Evolutionary conservation across 306 rosid genomes (phyloP).

Genomic region (Amphicarpaea edgeworthii): DNA sequence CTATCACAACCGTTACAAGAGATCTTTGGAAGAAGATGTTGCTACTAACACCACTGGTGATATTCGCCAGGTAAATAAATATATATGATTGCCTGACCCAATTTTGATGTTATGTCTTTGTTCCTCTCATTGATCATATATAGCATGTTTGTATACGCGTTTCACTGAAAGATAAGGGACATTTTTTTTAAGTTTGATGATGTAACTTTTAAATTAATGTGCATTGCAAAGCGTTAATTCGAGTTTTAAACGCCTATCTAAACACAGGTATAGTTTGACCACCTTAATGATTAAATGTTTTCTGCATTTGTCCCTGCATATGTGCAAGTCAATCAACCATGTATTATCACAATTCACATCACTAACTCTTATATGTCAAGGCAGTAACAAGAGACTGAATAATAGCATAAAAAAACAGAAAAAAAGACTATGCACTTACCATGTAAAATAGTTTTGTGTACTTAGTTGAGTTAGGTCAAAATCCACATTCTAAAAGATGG

Average conservation of each 20-base stretch:
- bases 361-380: background rate
- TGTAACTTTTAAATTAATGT: too few relatives aligned
- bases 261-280: background rate
- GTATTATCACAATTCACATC: background rate
- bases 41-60: constrained; percentile 70
- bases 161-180: too few relatives aligned
- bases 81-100: background rate
- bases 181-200: too few relatives aligned
- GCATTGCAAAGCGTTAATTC: too few relatives aligned
- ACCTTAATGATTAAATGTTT: background rate
- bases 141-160: too few relatives aligned
- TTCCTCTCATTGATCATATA: background rate
- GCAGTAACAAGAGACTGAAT: background rate
- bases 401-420: too few relatives aligned
- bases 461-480: too few relatives aligned
- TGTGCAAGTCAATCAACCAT: background rate
- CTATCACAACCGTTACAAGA: constrained; percentile 66
- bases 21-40: constrained; percentile 81
- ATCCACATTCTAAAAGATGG: too few relatives aligned
- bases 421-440: too few relatives aligned
- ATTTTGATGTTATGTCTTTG: background rate
- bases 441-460: too few relatives aligned
- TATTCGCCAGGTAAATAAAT: constrained; percentile 75
- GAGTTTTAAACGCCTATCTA: too few relatives aligned
- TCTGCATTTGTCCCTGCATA: background rate